These are phyloP conservation scores for Coprinellus micaceus DNA, from an alignment of 768 basidiomycete genomes.

Conservation along the genomic window DNA sequence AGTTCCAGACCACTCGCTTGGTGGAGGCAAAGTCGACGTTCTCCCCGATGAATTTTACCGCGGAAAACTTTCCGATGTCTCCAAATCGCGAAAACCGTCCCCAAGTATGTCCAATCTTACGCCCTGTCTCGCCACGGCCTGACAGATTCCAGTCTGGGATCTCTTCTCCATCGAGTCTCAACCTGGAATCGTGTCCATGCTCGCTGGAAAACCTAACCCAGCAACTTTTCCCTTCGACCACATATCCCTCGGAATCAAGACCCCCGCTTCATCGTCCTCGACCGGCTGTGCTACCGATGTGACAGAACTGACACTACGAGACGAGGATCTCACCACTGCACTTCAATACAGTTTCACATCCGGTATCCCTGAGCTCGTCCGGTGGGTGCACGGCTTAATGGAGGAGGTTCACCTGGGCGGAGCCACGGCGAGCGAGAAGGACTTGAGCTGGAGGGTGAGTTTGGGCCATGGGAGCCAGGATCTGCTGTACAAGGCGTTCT, in stretches of 20 bases:
- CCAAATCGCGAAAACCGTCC: slow-evolving; percentile 35
- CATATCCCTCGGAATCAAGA: slow-evolving; percentile 49
- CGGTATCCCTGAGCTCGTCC: slow-evolving; percentile 51
- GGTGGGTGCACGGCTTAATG: slow-evolving; percentile 62
- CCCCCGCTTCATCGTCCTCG: slow-evolving; percentile 21
- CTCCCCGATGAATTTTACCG: slow-evolving; percentile 3
- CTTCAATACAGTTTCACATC: slow-evolving; percentile 64
- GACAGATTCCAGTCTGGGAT: slow-evolving; percentile 37
- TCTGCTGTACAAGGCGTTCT: slow-evolving; percentile 72
- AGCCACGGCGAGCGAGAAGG: neutral
- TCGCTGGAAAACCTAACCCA: slow-evolving; percentile 79
- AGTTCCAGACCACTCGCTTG: too few species aligned
- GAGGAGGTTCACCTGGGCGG: slow-evolving; percentile 46
- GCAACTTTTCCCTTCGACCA: slow-evolving; percentile 74
- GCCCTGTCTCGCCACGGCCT: neutral
- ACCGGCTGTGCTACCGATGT: slow-evolving; percentile 19
- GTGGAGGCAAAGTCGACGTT: neutral
- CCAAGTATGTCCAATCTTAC: slow-evolving; percentile 36
- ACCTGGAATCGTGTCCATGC: slow-evolving; percentile 62
- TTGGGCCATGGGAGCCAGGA: slow-evolving; percentile 77
- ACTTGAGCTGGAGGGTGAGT: slow-evolving; percentile 51
- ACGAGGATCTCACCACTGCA: slow-evolving; percentile 49
- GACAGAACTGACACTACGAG: slow-evolving; percentile 43
- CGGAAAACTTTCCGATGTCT: slow-evolving; percentile 1
- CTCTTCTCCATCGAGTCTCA: slow-evolving; percentile 61